Conservation (phyloP, 306 rosid genomes). For the Gastrolobium bilobum region DNA sequence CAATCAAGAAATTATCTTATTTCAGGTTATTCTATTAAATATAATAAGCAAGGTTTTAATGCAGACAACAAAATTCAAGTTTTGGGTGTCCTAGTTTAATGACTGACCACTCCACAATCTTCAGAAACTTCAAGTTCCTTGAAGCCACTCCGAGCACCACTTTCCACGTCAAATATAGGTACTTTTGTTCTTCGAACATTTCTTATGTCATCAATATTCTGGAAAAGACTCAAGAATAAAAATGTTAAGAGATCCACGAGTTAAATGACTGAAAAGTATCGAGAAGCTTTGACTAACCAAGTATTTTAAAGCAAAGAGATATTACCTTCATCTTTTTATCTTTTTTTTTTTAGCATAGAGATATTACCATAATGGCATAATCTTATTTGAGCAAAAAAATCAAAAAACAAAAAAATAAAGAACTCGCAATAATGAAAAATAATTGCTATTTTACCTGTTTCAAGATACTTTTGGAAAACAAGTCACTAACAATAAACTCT, state of each 20-base stretch:
- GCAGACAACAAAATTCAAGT: conserved; percentile 37
- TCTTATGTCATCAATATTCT: conserved; percentile 94
- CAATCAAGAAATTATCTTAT: not conserved
- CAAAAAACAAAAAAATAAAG: conserved; percentile 10
- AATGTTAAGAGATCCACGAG: conserved; percentile 41
- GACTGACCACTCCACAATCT: conserved; percentile 99
- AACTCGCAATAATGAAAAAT: conserved; percentile 25
- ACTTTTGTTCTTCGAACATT: conserved; percentile 86
- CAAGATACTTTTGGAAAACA: conserved; percentile 27
- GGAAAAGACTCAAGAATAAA: conserved; percentile 56
- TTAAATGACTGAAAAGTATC: conserved; percentile 39
- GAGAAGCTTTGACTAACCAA: conserved; percentile 32
- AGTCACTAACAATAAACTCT: conserved; percentile 30
- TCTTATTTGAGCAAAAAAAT: conserved; percentile 40
- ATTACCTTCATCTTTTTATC: not conserved
- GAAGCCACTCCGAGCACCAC: conserved; percentile 91
- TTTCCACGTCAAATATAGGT: conserved; percentile 94
- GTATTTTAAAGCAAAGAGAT: conserved; percentile 41
- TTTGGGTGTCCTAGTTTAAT: conserved; percentile 40
- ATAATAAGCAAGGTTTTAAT: conserved; percentile 20
- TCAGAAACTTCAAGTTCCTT: conserved; percentile 98
- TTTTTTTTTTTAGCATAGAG: not conserved
- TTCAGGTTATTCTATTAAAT: conserved; percentile 10
- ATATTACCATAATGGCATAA: conserved; percentile 19
- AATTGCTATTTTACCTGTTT: conserved; percentile 19